Conservation (phyloP, 257 asterid species). For the Gentiana macrophylla region DNA sequence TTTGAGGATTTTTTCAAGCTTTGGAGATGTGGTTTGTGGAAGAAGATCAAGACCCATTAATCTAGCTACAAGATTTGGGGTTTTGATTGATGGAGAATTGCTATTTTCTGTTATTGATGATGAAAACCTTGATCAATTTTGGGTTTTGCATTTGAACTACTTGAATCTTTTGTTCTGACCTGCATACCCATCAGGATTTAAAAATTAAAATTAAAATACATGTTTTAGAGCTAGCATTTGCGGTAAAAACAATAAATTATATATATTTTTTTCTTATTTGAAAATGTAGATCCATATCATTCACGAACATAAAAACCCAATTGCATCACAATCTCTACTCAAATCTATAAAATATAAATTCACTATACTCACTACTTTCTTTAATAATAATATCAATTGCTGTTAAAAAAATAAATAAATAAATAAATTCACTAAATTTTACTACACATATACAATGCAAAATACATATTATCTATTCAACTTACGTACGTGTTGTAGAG, state of each 20-base stretch:
- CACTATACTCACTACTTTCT: no score
- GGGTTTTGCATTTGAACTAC: conserved; percentile 19
- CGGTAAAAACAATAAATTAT: neutral
- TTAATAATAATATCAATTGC: no score
- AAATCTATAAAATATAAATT: no score
- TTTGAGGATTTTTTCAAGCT: conserved; percentile 13
- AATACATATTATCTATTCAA: no score
- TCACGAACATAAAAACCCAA: no score
- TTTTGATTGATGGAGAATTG: conserved; percentile 47
- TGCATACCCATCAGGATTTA: conserved; percentile 49
- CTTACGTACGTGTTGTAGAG: no score
- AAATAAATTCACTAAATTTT: no score
- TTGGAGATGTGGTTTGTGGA: conserved; percentile 46
- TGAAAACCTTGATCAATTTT: conserved; percentile 30
- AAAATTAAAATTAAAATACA: neutral
- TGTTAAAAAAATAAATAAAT: no score
- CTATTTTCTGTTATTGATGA: conserved; percentile 15
- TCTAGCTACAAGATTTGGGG: conserved; percentile 88
- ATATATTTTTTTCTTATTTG: neutral
- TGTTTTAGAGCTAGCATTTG: no score
- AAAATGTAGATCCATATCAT: conserved; percentile 18
- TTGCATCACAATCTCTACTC: no score
- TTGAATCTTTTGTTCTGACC: conserved; percentile 46
- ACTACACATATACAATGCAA: no score
- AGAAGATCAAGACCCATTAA: conserved; percentile 88